Percentiles rank a stretch among this genome's conserved stretches.
These are phyloP conservation scores for Plasmodium inui DNA, from an alignment of 169 alveolate species.

Conservation along the genomic window DNA sequence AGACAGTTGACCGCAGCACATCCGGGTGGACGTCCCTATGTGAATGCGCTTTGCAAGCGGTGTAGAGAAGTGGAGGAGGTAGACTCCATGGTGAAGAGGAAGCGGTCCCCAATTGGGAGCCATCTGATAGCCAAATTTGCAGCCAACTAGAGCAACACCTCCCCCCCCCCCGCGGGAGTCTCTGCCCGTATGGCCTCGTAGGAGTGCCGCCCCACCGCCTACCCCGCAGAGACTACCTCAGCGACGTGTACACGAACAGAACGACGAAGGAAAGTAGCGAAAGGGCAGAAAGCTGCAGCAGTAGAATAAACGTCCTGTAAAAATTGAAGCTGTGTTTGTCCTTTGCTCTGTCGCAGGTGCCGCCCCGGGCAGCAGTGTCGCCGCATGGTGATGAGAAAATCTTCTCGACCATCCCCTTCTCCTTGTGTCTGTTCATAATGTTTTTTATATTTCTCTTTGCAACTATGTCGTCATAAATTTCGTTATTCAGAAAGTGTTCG, in stretches of 20 bases:
- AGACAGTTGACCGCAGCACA: not conserved
- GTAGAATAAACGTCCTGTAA: constrained; percentile 41
- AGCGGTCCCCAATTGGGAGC: not conserved
- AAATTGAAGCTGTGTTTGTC: constrained; percentile 13
- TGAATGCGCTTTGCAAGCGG: too few relatives aligned
- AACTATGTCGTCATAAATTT: constrained; percentile 26
- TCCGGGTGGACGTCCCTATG: not conserved
- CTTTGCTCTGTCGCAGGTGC: not conserved
- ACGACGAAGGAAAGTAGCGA: constrained; percentile 37
- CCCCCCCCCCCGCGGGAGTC: too few relatives aligned
- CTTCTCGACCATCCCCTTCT: not conserved
- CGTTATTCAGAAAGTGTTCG: not conserved
- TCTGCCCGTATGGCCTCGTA: too few relatives aligned
- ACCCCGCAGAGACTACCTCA: not conserved
- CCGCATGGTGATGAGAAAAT: not conserved
- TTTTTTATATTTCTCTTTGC: constrained; percentile 62
- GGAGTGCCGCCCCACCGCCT: not conserved
- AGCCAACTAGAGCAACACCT: too few relatives aligned
- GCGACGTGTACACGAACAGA: constrained; percentile 41
- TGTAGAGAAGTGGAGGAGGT: not conserved
- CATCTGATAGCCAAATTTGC: too few relatives aligned
- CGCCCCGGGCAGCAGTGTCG: not conserved
- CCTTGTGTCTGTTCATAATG: not conserved
- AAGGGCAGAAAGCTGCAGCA: constrained; percentile 16
- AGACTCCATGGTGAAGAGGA: not conserved